phyloP scores from a whole-genome alignment of 2,329 filamentous ascomycete genomes.

The Pseudogymnoascus pannorum region DNA sequence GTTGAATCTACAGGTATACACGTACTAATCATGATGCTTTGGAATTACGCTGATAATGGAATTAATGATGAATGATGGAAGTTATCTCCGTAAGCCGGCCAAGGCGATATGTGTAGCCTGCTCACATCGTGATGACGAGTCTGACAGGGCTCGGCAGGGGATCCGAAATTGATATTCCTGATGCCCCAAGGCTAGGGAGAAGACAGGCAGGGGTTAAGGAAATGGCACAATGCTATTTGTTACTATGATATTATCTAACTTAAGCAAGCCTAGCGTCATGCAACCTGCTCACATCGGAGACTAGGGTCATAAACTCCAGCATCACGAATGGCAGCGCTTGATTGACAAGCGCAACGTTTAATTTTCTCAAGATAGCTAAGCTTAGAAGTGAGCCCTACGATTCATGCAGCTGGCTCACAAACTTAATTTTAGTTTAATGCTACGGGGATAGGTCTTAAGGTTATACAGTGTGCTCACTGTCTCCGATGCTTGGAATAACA shows the following conservation, averaged over 20 bases:
- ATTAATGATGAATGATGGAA: not conserved
- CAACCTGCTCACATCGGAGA: conserved; percentile 29
- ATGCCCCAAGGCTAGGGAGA: not conserved
- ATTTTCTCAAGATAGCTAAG: conserved; percentile 7
- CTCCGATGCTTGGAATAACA: conserved; percentile 12
- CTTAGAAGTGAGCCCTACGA: conserved; percentile 13
- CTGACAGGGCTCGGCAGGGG: not conserved
- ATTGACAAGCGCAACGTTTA: not conserved
- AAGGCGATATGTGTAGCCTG: not conserved
- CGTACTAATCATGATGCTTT: conserved; percentile 21
- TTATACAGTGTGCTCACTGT: conserved; percentile 24
- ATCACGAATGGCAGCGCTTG: not conserved
- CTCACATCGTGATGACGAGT: not conserved
- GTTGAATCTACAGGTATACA: conserved; percentile 17
- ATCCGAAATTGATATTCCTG: not conserved
- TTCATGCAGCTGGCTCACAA: conserved; percentile 26
- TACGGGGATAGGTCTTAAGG: conserved; percentile 11
- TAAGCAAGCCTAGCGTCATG: conserved; percentile 28
- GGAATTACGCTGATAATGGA: not conserved
- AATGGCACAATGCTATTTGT: not conserved
- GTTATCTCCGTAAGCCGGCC: not conserved
- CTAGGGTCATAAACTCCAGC: not conserved
- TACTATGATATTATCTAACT: not conserved
- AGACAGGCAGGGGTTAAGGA: not conserved
- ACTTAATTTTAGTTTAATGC: conserved; percentile 16